These are phyloP conservation scores for Rubia tinctorum DNA, from an alignment of 305 asterid genomes.

Conservation along the genomic window DNA sequence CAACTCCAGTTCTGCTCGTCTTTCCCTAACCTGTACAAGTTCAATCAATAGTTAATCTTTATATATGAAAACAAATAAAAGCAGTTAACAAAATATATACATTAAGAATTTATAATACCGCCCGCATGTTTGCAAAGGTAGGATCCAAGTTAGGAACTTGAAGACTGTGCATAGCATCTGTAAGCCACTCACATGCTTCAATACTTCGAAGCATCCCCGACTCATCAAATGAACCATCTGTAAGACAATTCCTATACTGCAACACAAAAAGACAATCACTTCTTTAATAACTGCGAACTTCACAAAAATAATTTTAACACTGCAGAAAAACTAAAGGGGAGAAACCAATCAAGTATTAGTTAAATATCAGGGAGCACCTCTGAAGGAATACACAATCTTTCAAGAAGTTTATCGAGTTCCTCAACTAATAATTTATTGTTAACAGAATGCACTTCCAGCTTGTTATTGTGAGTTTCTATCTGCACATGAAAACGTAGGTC, in stretches of 20 bases:
- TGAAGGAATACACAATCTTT: conserved; percentile 78
- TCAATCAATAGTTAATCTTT: conserved; percentile 8
- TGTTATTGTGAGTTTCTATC: conserved; percentile 95
- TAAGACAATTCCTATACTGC: conserved; percentile 77
- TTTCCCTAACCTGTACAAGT: conserved; percentile 77
- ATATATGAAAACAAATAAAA: neutral
- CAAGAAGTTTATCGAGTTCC: conserved; percentile 96
- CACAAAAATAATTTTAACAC: neutral
- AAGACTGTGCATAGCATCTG: conserved; percentile 65
- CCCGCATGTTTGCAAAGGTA: conserved; percentile 63
- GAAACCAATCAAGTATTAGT: neutral
- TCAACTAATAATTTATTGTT: conserved; percentile 78
- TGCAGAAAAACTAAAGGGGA: neutral
- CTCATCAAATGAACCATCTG: conserved; percentile 95
- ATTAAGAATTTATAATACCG: conserved; percentile 50
- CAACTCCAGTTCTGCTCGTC: conserved; percentile 91
- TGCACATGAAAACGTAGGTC: conserved; percentile 36
- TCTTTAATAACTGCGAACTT: neutral
- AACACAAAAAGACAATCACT: conserved; percentile 19
- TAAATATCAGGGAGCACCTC: conserved; percentile 44
- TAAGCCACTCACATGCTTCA: conserved; percentile 97
- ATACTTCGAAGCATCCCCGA: conserved; percentile 88
- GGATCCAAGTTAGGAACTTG: conserved; percentile 83
- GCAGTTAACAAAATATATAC: neutral
- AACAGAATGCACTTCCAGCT: conserved; percentile 96